Base-by-base conservation (phyloP, 2,329 filamentous ascomycete species). In the Fusarium azukiicola region DNA sequence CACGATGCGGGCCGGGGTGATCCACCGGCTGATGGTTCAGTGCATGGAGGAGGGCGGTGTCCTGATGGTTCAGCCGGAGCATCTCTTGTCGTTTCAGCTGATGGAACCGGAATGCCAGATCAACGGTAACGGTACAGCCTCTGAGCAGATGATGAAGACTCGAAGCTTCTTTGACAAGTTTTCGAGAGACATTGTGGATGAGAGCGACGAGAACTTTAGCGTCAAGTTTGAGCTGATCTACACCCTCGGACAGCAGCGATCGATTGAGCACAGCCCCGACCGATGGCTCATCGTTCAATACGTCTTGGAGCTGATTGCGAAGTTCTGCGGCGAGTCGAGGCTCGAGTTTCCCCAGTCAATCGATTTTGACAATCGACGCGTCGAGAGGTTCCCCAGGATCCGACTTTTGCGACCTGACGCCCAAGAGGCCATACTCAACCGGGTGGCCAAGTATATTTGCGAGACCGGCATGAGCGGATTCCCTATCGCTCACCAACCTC, bases 131-230 rank as follows among this genome's bases (percentile, higher is more conserved):
- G 27, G 58, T 0, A 27, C 16, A 0, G 67, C 88, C 6, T 89
- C 89, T 0, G 63, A 74, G 2, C 61, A 74, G 2, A 80, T 93
- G 19, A 74, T 91, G 0, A 23, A 82, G 1, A 88, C 85, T 0
- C 90, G 93, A n/a, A 36, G 85, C 0, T 91, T 89, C 75, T 86
- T 94, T 2, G 84, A 91, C 42, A 19, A 67, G 0, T 74, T 84
- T 4, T 87, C 90, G 0, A 86, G 93, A 0, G 93, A 95, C 74
- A 88, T 96, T 4, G 87, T 95, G 0, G 94, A 95, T 72, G 93
- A 96, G 83, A 93, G 92, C 50, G 94, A 96, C 64, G 93, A 95
- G 72, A 93, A 92, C 70, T 91, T 95, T 56, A 92, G 89, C 56
- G 88, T 90, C 7, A 92, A 91, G 63, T 94, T 94, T 50, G 93